Percentiles rank a stretch among this genome's conserved stretches.
phyloP scores from a whole-genome alignment of 306 rosid genomes.

The Acacia acuminata region DNA sequence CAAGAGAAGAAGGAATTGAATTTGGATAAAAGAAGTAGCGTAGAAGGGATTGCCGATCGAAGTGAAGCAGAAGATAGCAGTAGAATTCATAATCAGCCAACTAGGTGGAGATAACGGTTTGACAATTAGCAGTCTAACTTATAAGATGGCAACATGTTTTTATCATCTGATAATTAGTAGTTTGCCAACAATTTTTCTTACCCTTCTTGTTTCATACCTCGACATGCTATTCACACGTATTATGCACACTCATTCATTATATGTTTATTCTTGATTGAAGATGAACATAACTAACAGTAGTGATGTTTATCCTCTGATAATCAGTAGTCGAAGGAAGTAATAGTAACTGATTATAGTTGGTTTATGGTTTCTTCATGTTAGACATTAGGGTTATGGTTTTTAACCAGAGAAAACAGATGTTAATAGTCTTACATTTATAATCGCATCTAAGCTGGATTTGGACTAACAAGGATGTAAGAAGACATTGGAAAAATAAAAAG shows the following conservation, averaged over 20 bases:
- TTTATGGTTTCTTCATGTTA: background rate
- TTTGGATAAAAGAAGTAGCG: conserved; percentile 39
- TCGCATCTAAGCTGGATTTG: background rate
- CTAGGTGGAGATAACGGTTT: conserved; percentile 57
- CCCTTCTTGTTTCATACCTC: conserved; percentile 18
- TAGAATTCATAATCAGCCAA: conserved; percentile 51
- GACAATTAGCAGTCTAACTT: conserved; percentile 46
- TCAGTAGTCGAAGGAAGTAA: background rate
- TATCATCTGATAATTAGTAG: conserved; percentile 22
- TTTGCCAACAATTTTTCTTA: conserved; percentile 32
- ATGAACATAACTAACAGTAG: background rate
- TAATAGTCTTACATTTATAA: background rate
- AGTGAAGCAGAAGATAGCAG: conserved; percentile 52
- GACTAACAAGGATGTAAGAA: background rate
- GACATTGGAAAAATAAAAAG: background rate
- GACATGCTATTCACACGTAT: conserved; percentile 28
- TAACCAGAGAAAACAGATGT: background rate
- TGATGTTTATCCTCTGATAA: background rate
- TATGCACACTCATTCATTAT: conserved; percentile 41
- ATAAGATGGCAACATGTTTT: conserved; percentile 27
- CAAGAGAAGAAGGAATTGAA: conserved; percentile 47
- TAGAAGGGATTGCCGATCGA: conserved; percentile 52
- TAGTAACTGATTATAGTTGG: background rate
- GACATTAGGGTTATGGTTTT: background rate
- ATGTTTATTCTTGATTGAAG: background rate